phyloP scores from a whole-genome alignment of 225 moss, liverwort and hornwort genomes.

The Polytrichum formosum region DNA sequence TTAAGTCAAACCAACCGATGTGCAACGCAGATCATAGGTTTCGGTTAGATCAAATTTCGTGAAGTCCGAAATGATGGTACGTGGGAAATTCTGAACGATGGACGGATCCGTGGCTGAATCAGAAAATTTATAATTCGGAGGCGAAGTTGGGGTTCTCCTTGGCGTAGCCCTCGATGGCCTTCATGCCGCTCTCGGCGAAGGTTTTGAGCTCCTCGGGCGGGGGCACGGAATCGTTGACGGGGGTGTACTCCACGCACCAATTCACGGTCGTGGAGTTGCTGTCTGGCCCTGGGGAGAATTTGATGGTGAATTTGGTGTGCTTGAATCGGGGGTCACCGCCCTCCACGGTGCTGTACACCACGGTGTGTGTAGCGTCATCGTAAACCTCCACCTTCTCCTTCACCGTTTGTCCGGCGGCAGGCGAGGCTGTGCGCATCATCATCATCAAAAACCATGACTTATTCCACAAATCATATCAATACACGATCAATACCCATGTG shows the following conservation, averaged over 20 bases:
- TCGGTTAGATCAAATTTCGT: too few species aligned
- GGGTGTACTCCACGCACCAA: slow-evolving; percentile 32
- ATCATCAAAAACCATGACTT: background rate
- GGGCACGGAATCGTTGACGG: slow-evolving; percentile 10
- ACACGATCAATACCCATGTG: too few species aligned
- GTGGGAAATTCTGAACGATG: too few species aligned
- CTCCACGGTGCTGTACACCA: slow-evolving; percentile 19
- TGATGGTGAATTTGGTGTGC: slow-evolving; percentile 2
- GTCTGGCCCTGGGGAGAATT: background rate
- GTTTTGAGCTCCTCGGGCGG: slow-evolving; percentile 16
- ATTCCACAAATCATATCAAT: background rate
- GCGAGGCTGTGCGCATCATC: slow-evolving; percentile 11
- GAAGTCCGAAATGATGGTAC: too few species aligned
- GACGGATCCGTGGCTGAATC: too few species aligned
- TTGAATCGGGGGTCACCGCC: slow-evolving; percentile 39
- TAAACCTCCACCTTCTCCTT: slow-evolving; percentile 26
- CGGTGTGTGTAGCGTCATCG: slow-evolving; percentile 31
- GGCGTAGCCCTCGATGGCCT: slow-evolving; percentile 12
- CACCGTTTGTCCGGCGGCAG: slow-evolving; percentile 22
- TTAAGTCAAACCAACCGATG: too few species aligned
- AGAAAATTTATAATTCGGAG: too few species aligned
- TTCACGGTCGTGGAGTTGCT: background rate
- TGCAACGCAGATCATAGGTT: too few species aligned
- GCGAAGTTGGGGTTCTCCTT: slow-evolving; percentile 16
- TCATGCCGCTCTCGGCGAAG: background rate